These are phyloP conservation scores for Cichorium intybus DNA, from an alignment of 140 eudicot species.

Conservation along the genomic window DNA sequence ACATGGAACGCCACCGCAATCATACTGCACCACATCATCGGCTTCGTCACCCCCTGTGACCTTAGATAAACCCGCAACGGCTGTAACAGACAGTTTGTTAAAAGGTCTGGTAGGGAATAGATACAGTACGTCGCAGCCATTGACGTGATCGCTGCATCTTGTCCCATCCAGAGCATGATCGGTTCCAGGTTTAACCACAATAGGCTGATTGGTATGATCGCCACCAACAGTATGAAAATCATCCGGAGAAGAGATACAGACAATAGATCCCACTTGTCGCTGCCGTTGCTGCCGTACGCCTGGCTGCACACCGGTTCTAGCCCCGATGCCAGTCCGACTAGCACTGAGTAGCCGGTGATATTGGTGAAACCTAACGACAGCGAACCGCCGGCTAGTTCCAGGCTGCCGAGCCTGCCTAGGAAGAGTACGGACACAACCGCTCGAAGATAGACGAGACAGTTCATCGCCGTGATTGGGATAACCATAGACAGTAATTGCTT, in stretches of 20 bases:
- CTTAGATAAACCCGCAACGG: conserved; percentile 81
- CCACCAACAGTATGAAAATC: conserved; percentile 61
- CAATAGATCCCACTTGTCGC: conserved; percentile 65
- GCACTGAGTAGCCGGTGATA: conserved; percentile 94
- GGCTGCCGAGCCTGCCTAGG: conserved; percentile 84
- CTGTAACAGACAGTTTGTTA: conserved; percentile 77
- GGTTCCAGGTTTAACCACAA: conserved; percentile 72
- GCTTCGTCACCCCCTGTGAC: conserved; percentile 83
- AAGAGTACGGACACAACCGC: conserved; percentile 92
- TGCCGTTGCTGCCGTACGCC: conserved; percentile 72
- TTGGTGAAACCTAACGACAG: conserved; percentile 90
- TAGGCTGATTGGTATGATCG: conserved; percentile 62
- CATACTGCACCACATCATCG: conserved; percentile 83
- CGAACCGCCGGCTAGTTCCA: conserved; percentile 98
- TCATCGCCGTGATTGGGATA: conserved; percentile 82
- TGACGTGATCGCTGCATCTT: conserved; percentile 68
- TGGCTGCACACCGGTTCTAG: conserved; percentile 90
- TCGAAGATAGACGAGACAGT: conserved; percentile 70
- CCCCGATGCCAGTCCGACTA: conserved; percentile 91
- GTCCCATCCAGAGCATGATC: conserved; percentile 74
- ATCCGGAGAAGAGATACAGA: conserved; percentile 70
- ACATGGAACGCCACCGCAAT: conserved; percentile 80
- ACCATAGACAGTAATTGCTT: conserved; percentile 81
- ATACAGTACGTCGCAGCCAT: conserved; percentile 79
- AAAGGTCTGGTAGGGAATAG: conserved; percentile 69